A percentile compares a stretch with the other conserved stretches of the same genome.
These are phyloP conservation scores for Sapria himalayana DNA, from an alignment of 345 rosid genomes.

Conservation along the genomic window DNA sequence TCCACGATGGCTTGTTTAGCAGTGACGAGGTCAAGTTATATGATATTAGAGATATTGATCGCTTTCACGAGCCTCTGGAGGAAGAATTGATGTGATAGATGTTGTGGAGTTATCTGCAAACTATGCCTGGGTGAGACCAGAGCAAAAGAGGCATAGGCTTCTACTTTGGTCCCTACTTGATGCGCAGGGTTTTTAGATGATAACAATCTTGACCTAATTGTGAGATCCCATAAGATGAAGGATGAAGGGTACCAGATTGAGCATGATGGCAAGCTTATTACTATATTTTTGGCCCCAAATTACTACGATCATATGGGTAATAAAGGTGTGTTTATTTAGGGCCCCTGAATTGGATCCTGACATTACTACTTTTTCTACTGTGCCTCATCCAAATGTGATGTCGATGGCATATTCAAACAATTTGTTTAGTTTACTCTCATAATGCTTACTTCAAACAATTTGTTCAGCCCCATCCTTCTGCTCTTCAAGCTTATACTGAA, in stretches of 20 bases:
- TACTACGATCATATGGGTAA: conserved; percentile 99
- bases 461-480: too few species aligned
- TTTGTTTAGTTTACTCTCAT: conserved; percentile 53
- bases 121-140: conserved; percentile 84
- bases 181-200: conserved; percentile 63
- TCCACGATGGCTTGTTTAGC: conserved; percentile 96
- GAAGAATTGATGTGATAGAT: conserved; percentile 95
- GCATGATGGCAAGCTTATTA: conserved; percentile 90
- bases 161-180: conserved; percentile 83
- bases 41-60: conserved; percentile 66
- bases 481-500: too few species aligned
- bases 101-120: conserved; percentile 98
- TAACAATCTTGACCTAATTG: conserved; percentile 71
- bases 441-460: too few species aligned
- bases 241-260: conserved; percentile 98
- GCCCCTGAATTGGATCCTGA: conserved; percentile 87
- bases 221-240: conserved; percentile 92
- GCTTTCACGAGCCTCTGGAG: conserved; percentile 95
- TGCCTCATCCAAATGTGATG: conserved; percentile 94
- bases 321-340: conserved; percentile 87
- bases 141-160: conserved; percentile 96
- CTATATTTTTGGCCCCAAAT: conserved; percentile 95
- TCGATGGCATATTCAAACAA: conserved; percentile 97
- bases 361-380: conserved; percentile 78
- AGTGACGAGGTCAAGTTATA: conserved; percentile 86